Evolutionary conservation across 2,329 filamentous ascomycete genomes (phyloP), one percentile per base, ranked within the genome.

Genomic region (Metarhizium sp.): DNA sequence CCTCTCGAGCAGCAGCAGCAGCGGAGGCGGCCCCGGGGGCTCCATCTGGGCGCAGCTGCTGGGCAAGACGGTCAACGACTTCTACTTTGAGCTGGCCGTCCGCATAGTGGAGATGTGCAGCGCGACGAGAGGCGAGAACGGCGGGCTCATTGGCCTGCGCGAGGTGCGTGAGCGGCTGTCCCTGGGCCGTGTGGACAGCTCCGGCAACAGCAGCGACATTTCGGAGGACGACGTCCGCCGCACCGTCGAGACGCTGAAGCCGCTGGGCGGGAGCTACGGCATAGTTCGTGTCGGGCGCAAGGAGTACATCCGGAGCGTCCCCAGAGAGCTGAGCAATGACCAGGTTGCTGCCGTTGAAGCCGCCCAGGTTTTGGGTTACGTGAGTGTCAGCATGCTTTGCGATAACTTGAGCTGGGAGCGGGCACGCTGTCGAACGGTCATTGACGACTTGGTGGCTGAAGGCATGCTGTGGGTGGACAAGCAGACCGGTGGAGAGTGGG

Each of bases 31-130:
- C 51, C 32, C 6, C 2, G 32, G 32, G 30, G 73, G 82, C 18
- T 94, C 87, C 57, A 85, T 96, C 57, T 97, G 94, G 92, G 88
- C 90, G 8, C 92, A 96, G 75, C 82, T 97, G 59, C 79, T 97
- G 20, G 94, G 94, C 34, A 84, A 88, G 57, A 91, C 86, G 64
- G 92, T 99, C 62, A 95, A 96, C 68, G 94, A 99, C 71, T 99
- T 99, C 68, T 99, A 97, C 74, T 97, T 97, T 71, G 92, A 95
- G 75, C 83, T 99, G 49, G 94, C 91, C 1, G 92, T 97, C n/a
- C 81, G 90, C 51, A 88, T 97, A 1, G 94, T 99, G 6, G 92
- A 97, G 71, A 84, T 96, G 7, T 99, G 94, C 68, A 80, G 90
- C 6, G 84, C 86, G 53, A 96, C 91, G 48, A 79, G 94, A 53